These are phyloP conservation scores for Nemania serpens DNA, from an alignment of 2,329 filamentous ascomycete genomes.

Conservation along the genomic window DNA sequence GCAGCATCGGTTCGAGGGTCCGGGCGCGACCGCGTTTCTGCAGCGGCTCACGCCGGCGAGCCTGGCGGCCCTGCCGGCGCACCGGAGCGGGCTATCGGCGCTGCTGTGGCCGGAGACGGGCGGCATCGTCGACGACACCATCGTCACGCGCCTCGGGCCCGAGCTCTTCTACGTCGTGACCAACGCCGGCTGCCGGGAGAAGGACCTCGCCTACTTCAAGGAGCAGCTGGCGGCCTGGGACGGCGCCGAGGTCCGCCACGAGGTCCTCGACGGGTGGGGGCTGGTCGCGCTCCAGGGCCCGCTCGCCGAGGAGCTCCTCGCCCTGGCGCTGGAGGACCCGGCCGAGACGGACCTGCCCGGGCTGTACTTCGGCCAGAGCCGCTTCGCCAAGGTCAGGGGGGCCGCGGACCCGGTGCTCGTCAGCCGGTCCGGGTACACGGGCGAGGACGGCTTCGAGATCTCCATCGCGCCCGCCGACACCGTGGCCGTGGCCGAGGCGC, in stretches of 20 bases:
- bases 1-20: constrained; percentile 83
- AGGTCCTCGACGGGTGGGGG: constrained; percentile 72
- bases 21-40: constrained; percentile 79
- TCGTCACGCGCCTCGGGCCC: constrained; percentile 79
- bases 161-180: constrained; percentile 90
- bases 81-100: constrained; percentile 81
- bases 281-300: constrained; percentile 92
- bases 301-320: constrained; percentile 70
- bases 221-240: constrained; percentile 69
- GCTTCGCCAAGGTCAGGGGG: constrained; percentile 66
- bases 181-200: constrained; percentile 89
- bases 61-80: constrained; percentile 64
- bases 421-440: constrained; percentile 91
- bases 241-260: constrained; percentile 67
- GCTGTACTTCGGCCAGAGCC: constrained; percentile 82
- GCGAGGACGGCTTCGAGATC: constrained; percentile 98
- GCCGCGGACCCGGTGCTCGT: constrained; percentile 65
- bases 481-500: constrained; percentile 67
- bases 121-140: constrained; percentile 92
- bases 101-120: constrained; percentile 80
- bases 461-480: constrained; percentile 74
- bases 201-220: constrained; percentile 79
- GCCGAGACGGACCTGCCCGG: constrained; percentile 61
- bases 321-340: constrained; percentile 61
- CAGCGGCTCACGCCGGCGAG: constrained; percentile 82